A percentile compares a stretch with the other conserved stretches of the same genome.
These are phyloP conservation scores for Lantana camara DNA, from an alignment of 257 asterid species.

Conservation along the genomic window DNA sequence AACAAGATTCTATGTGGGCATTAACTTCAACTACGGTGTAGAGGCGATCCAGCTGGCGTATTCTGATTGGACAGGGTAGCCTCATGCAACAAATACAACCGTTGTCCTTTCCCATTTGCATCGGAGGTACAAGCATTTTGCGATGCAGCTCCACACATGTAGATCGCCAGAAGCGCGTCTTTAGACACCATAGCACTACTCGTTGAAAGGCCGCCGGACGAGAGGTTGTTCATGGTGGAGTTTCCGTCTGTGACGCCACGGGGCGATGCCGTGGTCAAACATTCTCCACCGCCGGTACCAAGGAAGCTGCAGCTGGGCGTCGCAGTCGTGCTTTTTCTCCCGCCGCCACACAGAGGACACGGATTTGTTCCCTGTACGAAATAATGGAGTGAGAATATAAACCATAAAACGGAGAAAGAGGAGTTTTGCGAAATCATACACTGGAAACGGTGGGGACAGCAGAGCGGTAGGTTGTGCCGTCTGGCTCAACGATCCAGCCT, in stretches of 20 bases:
- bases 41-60: constrained; percentile 38
- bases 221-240: constrained; percentile 23
- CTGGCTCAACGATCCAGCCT: constrained; percentile 47
- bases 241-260: constrained; percentile 19
- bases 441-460: constrained; percentile 19
- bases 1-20: no score
- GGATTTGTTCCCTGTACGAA: constrained; percentile 14
- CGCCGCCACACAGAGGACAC: constrained; percentile 43
- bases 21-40: not conserved
- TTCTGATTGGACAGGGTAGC: constrained; percentile 30
- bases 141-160: constrained; percentile 31
- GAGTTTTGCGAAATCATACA: not conserved
- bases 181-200: constrained; percentile 22
- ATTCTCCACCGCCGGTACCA: constrained; percentile 40
- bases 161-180: constrained; percentile 35
- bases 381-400: not conserved
- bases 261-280: constrained; percentile 46
- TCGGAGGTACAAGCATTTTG: constrained; percentile 19
- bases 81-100: constrained; percentile 29
- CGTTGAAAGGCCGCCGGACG: constrained; percentile 4
- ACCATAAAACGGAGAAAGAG: not conserved
- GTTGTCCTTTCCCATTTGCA: constrained; percentile 31
- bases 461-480: constrained; percentile 58
- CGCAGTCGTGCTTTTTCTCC: constrained; percentile 27
- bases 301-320: constrained; percentile 37